These are phyloP conservation scores for Epichloe sp. DNA, from an alignment of 2,329 filamentous ascomycete genomes.

Conservation along the genomic window DNA sequence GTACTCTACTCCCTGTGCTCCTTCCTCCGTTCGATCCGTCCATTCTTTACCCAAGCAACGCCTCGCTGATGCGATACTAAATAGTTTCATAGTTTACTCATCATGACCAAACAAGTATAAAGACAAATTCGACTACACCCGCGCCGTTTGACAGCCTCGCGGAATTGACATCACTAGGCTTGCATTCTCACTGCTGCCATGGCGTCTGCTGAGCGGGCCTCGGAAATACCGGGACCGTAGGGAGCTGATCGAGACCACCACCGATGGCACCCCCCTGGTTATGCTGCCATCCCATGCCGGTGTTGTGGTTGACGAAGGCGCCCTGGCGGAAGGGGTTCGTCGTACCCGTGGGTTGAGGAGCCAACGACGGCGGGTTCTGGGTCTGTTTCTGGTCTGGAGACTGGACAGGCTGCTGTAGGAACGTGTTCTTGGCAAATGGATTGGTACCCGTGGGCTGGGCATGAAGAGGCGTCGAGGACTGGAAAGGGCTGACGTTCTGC, in stretches of 20 bases:
- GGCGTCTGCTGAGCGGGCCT: constrained; percentile 53
- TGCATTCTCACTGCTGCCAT: constrained; percentile 35
- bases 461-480: constrained; percentile 26
- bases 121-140: background rate
- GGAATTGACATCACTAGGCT: background rate
- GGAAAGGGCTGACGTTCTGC: constrained; percentile 21
- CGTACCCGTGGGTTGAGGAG: constrained; percentile 68
- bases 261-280: constrained; percentile 66
- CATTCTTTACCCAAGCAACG: constrained; percentile 5
- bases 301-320: constrained; percentile 77
- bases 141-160: background rate
- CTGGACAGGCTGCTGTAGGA: constrained; percentile 13
- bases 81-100: constrained; percentile 5
- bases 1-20: background rate
- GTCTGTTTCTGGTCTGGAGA: constrained; percentile 32
- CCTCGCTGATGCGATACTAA: constrained; percentile 7
- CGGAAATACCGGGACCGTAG: constrained; percentile 76
- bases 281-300: constrained; percentile 80
- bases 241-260: constrained; percentile 64
- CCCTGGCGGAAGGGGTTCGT: constrained; percentile 94
- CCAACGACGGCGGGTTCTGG: constrained; percentile 31
- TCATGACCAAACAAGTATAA: background rate
- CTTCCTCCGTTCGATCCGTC: background rate
- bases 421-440: constrained; percentile 39
- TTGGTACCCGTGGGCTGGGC: constrained; percentile 44